Evolutionary conservation across 2,329 filamentous ascomycete genomes (phyloP), one percentile per base, ranked within the genome.

Genomic region (Trichoderma endophyticum): DNA sequence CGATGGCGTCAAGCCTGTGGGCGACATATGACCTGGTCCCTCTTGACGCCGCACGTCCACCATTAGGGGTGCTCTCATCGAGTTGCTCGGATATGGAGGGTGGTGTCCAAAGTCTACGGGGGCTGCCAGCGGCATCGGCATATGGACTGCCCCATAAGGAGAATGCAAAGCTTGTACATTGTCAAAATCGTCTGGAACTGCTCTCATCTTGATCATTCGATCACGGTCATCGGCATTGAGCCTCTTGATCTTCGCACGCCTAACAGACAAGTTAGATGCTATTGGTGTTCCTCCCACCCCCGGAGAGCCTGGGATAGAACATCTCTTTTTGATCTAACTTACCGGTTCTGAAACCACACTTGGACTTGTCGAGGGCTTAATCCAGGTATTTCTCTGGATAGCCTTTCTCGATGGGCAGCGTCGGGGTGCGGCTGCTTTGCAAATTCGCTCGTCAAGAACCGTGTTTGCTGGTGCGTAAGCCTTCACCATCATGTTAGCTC

Each of bases 331-430:
- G 2, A 34, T n/a, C n/a, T 21, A 24, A 34, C 57, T 77, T 87
- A 97, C 95, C 95, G 90, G 82, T 98, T 98, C 82, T 98, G 95
- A 82, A 98, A 98, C 95, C 95, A 98, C 64, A 98, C 95, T 81
- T 98, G 95, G 28, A 98, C 95, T 80, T 98, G 95, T 73, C 95
- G 90, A 48, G 95, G 93, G 77, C 93, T 97, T 63, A 98, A 83
- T 1, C 95, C 95, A 36, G 95, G 95, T 60, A 98, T 98, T 80
- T 98, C 94, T 74, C 92, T 87, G 4, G 95, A 95, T 48, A 98
- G 85, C 61, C 94, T 88, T 80, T 97, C 95, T 74, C 95, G 88
- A 81, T 97, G 94, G 61, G 93, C 93, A 54, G 95, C 95, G 82
- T 98, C 95, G 8, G 95, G 95, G 80, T 98, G 95, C 28, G 95